Base-by-base conservation (phyloP, 78 protist genomes). In the Dictyostelium intermedium region DNA sequence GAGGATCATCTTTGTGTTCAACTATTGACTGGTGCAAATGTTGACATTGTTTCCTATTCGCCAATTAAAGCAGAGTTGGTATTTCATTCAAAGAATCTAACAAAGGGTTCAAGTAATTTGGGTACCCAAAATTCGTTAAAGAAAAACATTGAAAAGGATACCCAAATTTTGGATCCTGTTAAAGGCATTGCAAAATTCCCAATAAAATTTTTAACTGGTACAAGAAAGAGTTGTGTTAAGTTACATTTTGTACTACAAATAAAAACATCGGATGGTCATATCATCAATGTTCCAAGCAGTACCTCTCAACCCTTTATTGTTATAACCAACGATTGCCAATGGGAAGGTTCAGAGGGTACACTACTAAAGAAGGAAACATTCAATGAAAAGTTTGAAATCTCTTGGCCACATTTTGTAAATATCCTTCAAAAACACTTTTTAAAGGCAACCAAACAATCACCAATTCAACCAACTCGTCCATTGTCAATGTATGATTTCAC, bases 271-370 rank as follows among this genome's bases (percentile, higher is more conserved):
- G 95, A 85, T 70, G 84, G 84, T 8, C 61, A 60, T 32, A 66
- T 74, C 20, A 56, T 78, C 13, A 72, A 85, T 34, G 87, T 93
- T 0, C 93, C 91, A 69, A 60, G 83, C 18, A 8, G 60, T 5
- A 69, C 96, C 10, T 72, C 87, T 1, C 91, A 91, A 23, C 97
- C 97, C 30, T 95, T 95, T 27, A 92, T 95, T 7, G 97, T 95
- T 3, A 95, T 95, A 3, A 95, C 97, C 83, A 86, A 95, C 20
- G 97, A 95, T 60, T 95, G 96, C 47, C 97, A 95, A 63, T 95
- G 85, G 85, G 92, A 95, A 41, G 97, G 85, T 16, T 56, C 83
- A 45, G 95, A 91, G 43, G 96, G 95, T 35, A 77, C 91, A 6
- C 72, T 95, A 0, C 27, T 95, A 10, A 87, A 91, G 6, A 69